These are phyloP conservation scores for Blastobotrys americana DNA, from an alignment of 805 yeast genomes.

Conservation along the genomic window DNA sequence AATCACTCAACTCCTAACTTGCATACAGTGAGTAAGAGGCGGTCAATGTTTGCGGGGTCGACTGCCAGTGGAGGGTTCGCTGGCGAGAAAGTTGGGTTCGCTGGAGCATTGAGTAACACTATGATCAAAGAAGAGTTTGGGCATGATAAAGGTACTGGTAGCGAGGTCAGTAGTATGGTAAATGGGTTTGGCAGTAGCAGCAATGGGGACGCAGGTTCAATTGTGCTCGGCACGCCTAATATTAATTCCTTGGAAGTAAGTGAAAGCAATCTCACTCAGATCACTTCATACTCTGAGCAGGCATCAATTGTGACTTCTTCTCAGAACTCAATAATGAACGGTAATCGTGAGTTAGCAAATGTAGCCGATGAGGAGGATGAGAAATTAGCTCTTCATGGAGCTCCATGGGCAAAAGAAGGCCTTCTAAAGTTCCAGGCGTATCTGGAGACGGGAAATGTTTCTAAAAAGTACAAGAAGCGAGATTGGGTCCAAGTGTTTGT, in stretches of 20 bases:
- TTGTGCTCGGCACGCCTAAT: neutral
- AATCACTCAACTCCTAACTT: neutral
- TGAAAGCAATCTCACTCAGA: neutral
- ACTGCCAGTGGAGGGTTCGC: conserved; percentile 1
- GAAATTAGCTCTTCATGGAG: conserved; percentile 55
- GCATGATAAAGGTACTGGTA: neutral
- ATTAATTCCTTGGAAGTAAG: neutral
- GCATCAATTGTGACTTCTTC: neutral
- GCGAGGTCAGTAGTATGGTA: neutral
- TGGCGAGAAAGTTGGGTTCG: conserved; percentile 21
- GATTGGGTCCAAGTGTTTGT: conserved; percentile 47
- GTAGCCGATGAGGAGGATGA: neutral
- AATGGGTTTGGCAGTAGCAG: too few relatives aligned
- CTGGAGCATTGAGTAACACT: conserved; percentile 22
- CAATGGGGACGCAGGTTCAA: neutral
- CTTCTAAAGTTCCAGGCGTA: conserved; percentile 32
- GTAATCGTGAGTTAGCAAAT: neutral
- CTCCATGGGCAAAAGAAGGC: conserved; percentile 76
- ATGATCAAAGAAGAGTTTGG: conserved; percentile 22
- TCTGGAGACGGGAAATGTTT: conserved; percentile 22
- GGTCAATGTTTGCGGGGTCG: conserved; percentile 8
- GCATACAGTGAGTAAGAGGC: conserved; percentile 5
- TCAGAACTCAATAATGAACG: neutral
- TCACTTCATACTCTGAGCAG: neutral
- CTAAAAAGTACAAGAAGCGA: conserved; percentile 19